These are phyloP conservation scores for Candida ponderosae DNA, from an alignment of 805 yeast species.

Conservation along the genomic window DNA sequence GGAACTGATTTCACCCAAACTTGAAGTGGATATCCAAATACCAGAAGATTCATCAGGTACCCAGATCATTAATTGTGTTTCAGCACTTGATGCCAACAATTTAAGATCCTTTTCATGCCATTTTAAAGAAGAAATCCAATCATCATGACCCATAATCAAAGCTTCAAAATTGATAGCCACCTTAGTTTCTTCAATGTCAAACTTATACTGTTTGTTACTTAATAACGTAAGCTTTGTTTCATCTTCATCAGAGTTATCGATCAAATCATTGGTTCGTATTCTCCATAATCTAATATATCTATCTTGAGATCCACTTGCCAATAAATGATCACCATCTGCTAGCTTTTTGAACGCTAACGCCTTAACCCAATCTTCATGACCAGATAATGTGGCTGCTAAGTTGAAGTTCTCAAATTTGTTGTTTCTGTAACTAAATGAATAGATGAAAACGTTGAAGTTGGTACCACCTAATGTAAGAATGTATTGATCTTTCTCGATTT, in stretches of 20 bases:
- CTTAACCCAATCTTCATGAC: constrained; percentile 97
- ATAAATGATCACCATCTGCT: constrained; percentile 42
- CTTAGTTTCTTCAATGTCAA: constrained; percentile 29
- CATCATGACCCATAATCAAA: constrained; percentile 94
- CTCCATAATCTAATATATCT: constrained; percentile 89
- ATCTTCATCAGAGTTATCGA: constrained; percentile 53
- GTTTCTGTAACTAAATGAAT: constrained; percentile 29
- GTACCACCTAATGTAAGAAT: constrained; percentile 74
- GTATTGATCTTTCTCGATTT: constrained; percentile 25
- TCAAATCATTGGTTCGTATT: constrained; percentile 44
- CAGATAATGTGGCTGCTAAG: constrained; percentile 53
- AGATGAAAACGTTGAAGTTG: constrained; percentile 42
- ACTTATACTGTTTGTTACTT: constrained; percentile 67
- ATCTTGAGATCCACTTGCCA: constrained; percentile 93
- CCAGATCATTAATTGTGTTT: constrained; percentile 92
- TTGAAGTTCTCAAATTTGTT: constrained; percentile 16
- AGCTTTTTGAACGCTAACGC: constrained; percentile 50
- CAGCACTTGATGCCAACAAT: constrained; percentile 83
- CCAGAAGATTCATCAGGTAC: constrained; percentile 81
- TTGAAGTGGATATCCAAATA: constrained; percentile 74
- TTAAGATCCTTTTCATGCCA: constrained; percentile 63
- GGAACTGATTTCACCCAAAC: constrained; percentile 88
- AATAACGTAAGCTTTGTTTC: constrained; percentile 41
- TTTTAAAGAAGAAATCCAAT: constrained; percentile 81
- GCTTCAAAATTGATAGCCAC: constrained; percentile 81